phyloP scores from a whole-genome alignment of 768 basidiomycete species.

The Neoboletus magnificus region DNA sequence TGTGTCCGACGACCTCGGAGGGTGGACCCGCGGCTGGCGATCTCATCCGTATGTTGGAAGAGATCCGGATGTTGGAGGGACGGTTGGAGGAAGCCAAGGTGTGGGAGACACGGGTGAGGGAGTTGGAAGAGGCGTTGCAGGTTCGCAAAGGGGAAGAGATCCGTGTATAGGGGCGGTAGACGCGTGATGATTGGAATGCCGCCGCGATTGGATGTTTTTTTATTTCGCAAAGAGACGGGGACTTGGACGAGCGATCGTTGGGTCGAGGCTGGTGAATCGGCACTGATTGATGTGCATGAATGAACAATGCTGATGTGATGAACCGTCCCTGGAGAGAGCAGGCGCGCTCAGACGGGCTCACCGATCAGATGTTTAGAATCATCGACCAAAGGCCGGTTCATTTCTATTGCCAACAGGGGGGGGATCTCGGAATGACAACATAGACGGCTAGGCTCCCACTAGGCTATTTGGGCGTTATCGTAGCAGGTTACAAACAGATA shows the following conservation, averaged over 20 bases:
- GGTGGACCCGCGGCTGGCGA: constrained; percentile 8
- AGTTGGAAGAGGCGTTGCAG: constrained; percentile 25
- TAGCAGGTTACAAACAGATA: neutral
- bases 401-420: neutral
- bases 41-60: constrained; percentile 26
- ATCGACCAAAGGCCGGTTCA: neutral
- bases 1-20: neutral
- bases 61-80: constrained; percentile 25
- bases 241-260: neutral
- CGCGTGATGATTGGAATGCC: neutral
- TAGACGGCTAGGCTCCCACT: neutral
- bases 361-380: neutral
- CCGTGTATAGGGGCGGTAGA: neutral
- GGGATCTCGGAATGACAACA: neutral
- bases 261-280: neutral
- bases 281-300: neutral
- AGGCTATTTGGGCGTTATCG: neutral
- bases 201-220: too few relatives aligned
- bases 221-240: neutral
- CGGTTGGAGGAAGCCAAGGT: constrained; percentile 21
- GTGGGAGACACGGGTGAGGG: constrained; percentile 29
- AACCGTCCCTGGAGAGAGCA: too few relatives aligned
- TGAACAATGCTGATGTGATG: too few relatives aligned
- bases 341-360: too few relatives aligned
- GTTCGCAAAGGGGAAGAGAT: constrained; percentile 5